Base-by-base conservation (phyloP, 768 basidiomycete species). In the Tricholomella constricta region DNA sequence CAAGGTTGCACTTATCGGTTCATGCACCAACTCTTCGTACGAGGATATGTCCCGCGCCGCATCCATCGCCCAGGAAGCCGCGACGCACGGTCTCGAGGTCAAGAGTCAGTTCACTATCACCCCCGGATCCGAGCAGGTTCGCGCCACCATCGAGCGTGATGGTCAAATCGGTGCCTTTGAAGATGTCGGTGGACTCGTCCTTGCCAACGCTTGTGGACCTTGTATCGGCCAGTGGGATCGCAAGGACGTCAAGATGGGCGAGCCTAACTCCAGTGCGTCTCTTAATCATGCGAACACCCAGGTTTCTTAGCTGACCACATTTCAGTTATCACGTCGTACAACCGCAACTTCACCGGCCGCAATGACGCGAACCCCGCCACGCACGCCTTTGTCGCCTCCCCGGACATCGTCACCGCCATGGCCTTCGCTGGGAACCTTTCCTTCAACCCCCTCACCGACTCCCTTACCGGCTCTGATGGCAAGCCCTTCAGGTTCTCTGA, bases 211-310 rank as follows among this genome's bases (percentile, higher is more conserved):
- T 48, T 99, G 97, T 69, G 97, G 97, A 43, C 97, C 97, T 66
- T 98, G 97, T 73, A 98, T 98, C 59, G 97, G 97, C 65, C 96
- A 98, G 72, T 99, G 97, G 97, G 96, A 98, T 76, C 82, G 97
- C 68, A 77, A 85, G 65, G 97, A 99, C 62, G 92, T 98, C 45
- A 88, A 92, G 83, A 98, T 93, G 84, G 97, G 96, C 66, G 92
- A 91, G 63, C 77, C 82, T 63, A 99, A 98, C 84, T 96, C 97
- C 40, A 99, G 91, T 92, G 61, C 42, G 90, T 80, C 25, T 31
- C 22, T 25, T 48, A 29, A 0, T 14, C 45, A 12, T 26, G 26
- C 23, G n/a, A 7, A 25, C 43, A 31, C 35, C 31, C 26, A 8
- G 14, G 26, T 52, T 67, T 4, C 65, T 40, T 12, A 31, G 35